These are phyloP conservation scores for Phytophthora pinifolia DNA, from an alignment of 352 stramenopile genomes.

Conservation along the genomic window DNA sequence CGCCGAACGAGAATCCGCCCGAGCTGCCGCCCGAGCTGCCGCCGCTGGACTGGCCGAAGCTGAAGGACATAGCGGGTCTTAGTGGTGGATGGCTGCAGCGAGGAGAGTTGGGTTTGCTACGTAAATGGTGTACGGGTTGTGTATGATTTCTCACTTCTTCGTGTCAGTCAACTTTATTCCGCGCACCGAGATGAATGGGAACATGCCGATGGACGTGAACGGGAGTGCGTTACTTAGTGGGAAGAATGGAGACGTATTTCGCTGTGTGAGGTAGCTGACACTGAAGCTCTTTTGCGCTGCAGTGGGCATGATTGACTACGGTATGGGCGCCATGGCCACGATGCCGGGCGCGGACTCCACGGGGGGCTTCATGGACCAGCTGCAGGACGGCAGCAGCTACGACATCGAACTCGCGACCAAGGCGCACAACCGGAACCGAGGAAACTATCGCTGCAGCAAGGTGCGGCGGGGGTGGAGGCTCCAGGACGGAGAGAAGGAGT, in stretches of 20 bases:
- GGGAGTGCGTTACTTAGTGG: slow-evolving; percentile 24
- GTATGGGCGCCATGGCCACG: slow-evolving; percentile 51
- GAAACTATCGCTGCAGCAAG: slow-evolving; percentile 89
- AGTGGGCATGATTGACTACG: slow-evolving; percentile 57
- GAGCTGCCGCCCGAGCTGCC: slow-evolving; percentile 30
- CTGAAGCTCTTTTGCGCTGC: slow-evolving; percentile 21
- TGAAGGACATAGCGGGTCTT: slow-evolving; percentile 38
- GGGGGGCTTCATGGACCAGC: slow-evolving; percentile 53
- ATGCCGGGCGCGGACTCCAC: slow-evolving; percentile 27
- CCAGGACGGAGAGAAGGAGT: not conserved
- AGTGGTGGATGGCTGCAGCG: slow-evolving; percentile 1
- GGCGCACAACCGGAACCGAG: slow-evolving; percentile 78
- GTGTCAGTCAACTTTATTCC: slow-evolving; percentile 8
- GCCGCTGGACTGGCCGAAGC: slow-evolving; percentile 28
- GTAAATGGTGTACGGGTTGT: not conserved
- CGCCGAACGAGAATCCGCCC: slow-evolving; percentile 26
- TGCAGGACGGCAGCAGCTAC: slow-evolving; percentile 45
- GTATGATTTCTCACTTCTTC: slow-evolving; percentile 6
- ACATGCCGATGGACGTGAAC: slow-evolving; percentile 37
- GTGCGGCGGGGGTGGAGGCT: slow-evolving; percentile 17
- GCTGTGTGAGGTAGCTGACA: not conserved
- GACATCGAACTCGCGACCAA: slow-evolving; percentile 54
- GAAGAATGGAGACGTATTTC: not conserved
- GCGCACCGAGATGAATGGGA: slow-evolving; percentile 26
- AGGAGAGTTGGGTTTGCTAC: no score